Base-by-base conservation (phyloP, 2,329 filamentous ascomycete genomes). In the Sphaerostilbella broomeana region DNA sequence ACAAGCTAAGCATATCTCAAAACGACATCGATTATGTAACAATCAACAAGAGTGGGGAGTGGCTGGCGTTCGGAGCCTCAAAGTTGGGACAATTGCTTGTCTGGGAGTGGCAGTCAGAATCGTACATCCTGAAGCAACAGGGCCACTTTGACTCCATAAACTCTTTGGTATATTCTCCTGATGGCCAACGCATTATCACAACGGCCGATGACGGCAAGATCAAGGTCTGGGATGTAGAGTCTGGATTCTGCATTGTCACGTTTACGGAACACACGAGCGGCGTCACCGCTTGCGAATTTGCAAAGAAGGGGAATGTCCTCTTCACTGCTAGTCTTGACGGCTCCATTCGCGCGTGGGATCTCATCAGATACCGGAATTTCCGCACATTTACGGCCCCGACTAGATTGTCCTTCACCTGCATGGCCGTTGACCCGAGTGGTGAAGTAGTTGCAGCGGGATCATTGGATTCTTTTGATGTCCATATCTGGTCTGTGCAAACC, bases 101-200 rank as follows among this genome's bases (percentile, higher is more conserved):
- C 4, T 98, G 92, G 92, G 92, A 98, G 61, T 98, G 94, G 89
- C 90, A 97, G 59, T 98, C 92, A 0, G 94, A 98, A 62, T 97
- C 90, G 5, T 98, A 98, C 61, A 94, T 98, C 43, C 70, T 98
- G 33, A 98, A 98, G 64, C 92, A 98, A 57, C 92, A 97, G 62
- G 92, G 90, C 0, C 92, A 98, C 63, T 89, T 95, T 49, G 92
- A 98, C 59, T 84, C 87, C 2, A 89, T 97, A 77, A 97, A 97
- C 61, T 77, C 88, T 1, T 71, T 98, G 4, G 83, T 85, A 7
- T 98, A 97, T 63, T 90, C 92, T 5, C 89, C 92, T 0, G 90
- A 95, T 54, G 90, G 92, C 4, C 86, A 94, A 55, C 81, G 85
- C 26, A 86, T 98, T 47, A 83, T 98, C 44, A 98, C 92, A 0